Base-by-base conservation (phyloP, 2,329 filamentous ascomycete genomes). In the Sporothrix luriei region DNA sequence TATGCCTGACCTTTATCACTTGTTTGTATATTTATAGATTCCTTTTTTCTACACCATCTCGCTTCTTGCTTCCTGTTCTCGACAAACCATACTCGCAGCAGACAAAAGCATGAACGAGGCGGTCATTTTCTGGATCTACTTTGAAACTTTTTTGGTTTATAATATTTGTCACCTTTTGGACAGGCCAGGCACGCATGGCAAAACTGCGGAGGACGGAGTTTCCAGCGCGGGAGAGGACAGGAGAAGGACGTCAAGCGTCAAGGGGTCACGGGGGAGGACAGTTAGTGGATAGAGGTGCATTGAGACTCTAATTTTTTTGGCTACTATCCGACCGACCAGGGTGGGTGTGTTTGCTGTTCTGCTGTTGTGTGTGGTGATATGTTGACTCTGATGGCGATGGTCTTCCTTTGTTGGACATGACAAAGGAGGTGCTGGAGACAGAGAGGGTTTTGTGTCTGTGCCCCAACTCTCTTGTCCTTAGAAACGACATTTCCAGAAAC, bases 21-120 rank as follows among this genome's bases (percentile, higher is more conserved):
- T 71, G 67, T 67, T 51, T 65, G 65, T 68, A 69, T 71, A 61
- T 66, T 33, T 65, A 68, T 69, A 65, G 57, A 72, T 73, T 69
- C 71, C 69, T 69, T 70, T 70, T 71, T 43, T 43, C 57, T 70
- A 16, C 55, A 67, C 69, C 55, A 13, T 3, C 66, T 61, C 40
- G 24, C 43, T 55, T 70, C 54, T 57, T 59, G 19, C 54, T 59
- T 61, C 26, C 24, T 48, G n/a, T 59, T 46, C 29, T 38, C 67
- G 67, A n/a, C 46, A 38, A 66, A 3, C 38, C 14, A 24, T 5
- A 24, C n/a, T 49, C 29, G n/a, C 43, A 29, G 40, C 62, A 51
- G 13, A 52, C 40, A 46, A 55, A 24, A 65, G 11, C 11, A 51
- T 55, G 48, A 51, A 59, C 54, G 46, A 54, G 67, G 51, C 38